Evolutionary conservation across 139 green algal genomes (phyloP), one percentile per base, ranked within the genome.

Genomic region (Astrephomene gubernaculifera): DNA sequence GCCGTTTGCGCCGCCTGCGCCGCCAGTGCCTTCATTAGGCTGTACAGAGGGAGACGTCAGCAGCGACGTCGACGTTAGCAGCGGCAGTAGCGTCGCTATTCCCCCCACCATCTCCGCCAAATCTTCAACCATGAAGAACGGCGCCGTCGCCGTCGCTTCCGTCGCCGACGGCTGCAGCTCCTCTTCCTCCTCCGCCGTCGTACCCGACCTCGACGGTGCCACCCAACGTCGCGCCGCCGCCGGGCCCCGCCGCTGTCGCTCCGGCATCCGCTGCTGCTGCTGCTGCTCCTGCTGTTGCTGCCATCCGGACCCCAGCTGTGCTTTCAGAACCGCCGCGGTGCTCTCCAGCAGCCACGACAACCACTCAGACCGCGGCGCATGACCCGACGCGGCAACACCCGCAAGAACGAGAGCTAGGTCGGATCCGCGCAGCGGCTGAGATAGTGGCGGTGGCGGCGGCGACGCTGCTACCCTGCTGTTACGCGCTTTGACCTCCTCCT

Each of bases 61-160:
- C 65, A 21, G 12, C 65, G 65, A 12, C 65, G 65, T 4, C 7
- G 65, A 10, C 31, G 35, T 9, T 25, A 75, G 41, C 68, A 31
- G 22, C 68, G 36, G 25, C 17, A 75, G 52, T 4, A 75, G 68
- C 14, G 52, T 39, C 29, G 61, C 61, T 39, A 69, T 6, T 5
- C 61, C 61, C 61, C 14, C n/a, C 61, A 17, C 61, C n/a, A 69
- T 29, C 61, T 69, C 61, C 35, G 68, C 68, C 1, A 75, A 39
- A 35, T 75, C 68, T 27, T 52, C 68, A 35, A 39, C 68, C 29
- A 19, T 35, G 68, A 75, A 75, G 68, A 38, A 75, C 27, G 68
- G 68, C 25, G 39, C 49, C 49, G 17, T 25, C 49, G 12, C 49
- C 49, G 14, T 17, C 49, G 12, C 49, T 17, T 17, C 49, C 49